Evolutionary conservation across 306 rosid species (phyloP).

Genomic region (Casuarina equisetifolia): DNA sequence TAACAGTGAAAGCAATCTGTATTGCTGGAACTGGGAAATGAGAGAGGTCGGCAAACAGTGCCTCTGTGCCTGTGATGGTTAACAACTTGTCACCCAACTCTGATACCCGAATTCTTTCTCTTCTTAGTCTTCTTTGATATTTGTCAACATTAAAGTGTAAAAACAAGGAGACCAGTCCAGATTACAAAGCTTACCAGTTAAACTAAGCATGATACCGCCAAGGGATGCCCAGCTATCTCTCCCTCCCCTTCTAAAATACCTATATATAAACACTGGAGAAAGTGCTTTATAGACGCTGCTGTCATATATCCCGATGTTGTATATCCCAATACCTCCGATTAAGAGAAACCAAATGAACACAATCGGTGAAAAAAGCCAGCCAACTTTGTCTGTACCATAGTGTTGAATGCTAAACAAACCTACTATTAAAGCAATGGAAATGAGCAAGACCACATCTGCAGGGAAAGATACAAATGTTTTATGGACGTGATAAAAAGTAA

Average conservation of each 20-base stretch:
- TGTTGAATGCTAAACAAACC: slow-evolving; percentile 96
- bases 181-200: slow-evolving; percentile 66
- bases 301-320: slow-evolving; percentile 77
- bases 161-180: background rate
- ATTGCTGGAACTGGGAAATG: slow-evolving; percentile 93
- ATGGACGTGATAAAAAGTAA: no score
- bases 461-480: slow-evolving; percentile 4
- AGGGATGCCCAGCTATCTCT: slow-evolving; percentile 84
- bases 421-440: slow-evolving; percentile 77
- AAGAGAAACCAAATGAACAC: slow-evolving; percentile 93
- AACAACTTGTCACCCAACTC: slow-evolving; percentile 28
- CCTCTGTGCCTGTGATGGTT: slow-evolving; percentile 87
- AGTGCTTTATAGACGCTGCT: slow-evolving; percentile 73
- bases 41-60: slow-evolving; percentile 91
- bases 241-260: slow-evolving; percentile 73
- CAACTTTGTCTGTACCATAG: slow-evolving; percentile 91
- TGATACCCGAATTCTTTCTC: background rate
- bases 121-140: background rate
- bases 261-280: slow-evolving; percentile 75
- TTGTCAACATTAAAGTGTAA: background rate
- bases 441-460: slow-evolving; percentile 74
- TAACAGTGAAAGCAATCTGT: slow-evolving; percentile 83
- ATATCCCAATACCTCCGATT: slow-evolving; percentile 91
- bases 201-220: slow-evolving; percentile 94
- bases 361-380: slow-evolving; percentile 99